Evolutionary conservation across 73 alveolate genomes (phyloP).

Genomic region (Effrenium voratum): DNA sequence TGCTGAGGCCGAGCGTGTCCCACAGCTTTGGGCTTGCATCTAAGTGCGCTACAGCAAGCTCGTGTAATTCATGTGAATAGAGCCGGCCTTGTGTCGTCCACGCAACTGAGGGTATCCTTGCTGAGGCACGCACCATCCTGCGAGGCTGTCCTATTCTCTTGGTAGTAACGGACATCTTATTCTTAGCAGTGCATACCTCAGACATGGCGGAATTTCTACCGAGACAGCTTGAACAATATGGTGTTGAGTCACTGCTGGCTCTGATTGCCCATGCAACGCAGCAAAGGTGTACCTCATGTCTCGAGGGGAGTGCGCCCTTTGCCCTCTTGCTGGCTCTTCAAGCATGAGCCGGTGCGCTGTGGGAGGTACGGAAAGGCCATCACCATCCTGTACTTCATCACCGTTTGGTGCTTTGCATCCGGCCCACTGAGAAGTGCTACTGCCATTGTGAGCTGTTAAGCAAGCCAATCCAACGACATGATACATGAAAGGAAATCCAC

Average conservation of each 20-base stretch:
- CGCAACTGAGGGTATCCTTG: not conserved
- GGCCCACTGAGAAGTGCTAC: too few species aligned
- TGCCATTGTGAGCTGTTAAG: too few species aligned
- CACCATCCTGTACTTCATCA: conserved; percentile 78
- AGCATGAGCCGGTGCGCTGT: too few species aligned
- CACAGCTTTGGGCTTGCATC: conserved; percentile 65
- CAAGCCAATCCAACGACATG: too few species aligned
- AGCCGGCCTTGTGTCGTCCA: not conserved
- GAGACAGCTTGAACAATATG: not conserved
- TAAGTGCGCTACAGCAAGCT: not conserved
- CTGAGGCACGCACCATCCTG: conserved; percentile 68
- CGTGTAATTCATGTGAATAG: not conserved
- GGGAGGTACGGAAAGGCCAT: conserved; percentile 53
- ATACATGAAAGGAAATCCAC: not conserved
- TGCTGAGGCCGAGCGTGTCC: conserved; percentile 91
- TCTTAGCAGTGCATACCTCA: conserved; percentile 23
- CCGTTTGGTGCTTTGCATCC: not conserved
- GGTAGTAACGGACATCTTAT: conserved; percentile 53
- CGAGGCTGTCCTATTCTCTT: conserved; percentile 84
- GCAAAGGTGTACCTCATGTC: conserved; percentile 56
- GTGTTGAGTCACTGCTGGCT: too few species aligned
- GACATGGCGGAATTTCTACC: not conserved
- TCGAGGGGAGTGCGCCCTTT: conserved; percentile 89
- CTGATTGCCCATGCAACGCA: too few species aligned
- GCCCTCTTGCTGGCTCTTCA: too few species aligned